These are phyloP conservation scores for Nadsonia fulvescens DNA, from an alignment of 805 yeast species.

Conservation along the genomic window DNA sequence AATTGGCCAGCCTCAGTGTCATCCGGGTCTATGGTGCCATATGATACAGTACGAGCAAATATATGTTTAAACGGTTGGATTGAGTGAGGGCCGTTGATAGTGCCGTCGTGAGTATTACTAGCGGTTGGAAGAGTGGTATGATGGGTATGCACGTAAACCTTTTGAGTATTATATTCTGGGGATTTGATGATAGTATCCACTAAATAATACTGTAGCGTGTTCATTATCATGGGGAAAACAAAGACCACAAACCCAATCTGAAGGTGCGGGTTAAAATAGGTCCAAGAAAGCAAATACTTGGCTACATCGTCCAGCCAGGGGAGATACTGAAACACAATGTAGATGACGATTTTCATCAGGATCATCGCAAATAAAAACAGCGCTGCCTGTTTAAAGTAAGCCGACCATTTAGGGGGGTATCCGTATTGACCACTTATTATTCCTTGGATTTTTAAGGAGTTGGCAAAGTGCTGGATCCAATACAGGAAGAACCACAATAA, in stretches of 20 bases:
- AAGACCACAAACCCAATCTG: conserved; percentile 82
- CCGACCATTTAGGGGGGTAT: conserved; percentile 38
- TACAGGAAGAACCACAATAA: conserved; percentile 45
- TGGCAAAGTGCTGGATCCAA: conserved; percentile 26
- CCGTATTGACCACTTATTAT: conserved; percentile 45
- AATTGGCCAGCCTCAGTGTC: too few species aligned
- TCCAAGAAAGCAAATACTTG: conserved; percentile 65
- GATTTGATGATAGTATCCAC: conserved; percentile 43
- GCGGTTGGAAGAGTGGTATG: too few species aligned
- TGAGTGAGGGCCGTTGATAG: too few species aligned
- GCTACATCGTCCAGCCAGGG: conserved; percentile 58
- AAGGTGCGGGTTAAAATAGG: conserved; percentile 58
- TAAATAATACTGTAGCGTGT: conserved; percentile 32
- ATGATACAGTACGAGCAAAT: too few species aligned
- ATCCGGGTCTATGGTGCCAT: too few species aligned
- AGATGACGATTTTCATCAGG: conserved; percentile 43
- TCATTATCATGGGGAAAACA: conserved; percentile 25
- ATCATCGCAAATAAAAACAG: conserved; percentile 49
- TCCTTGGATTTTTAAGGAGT: conserved; percentile 23
- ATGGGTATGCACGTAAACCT: too few species aligned
- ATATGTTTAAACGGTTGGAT: too few species aligned
- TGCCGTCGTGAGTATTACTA: too few species aligned
- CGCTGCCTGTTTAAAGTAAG: conserved; percentile 52
- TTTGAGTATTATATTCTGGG: too few species aligned
- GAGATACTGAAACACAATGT: conserved; percentile 36